A percentile compares a stretch with the other conserved stretches of the same genome.
Evolutionary conservation across 176 grass and related monocot genomes (phyloP).

Genomic region (barley (Hordeum vulgare)): DNA sequence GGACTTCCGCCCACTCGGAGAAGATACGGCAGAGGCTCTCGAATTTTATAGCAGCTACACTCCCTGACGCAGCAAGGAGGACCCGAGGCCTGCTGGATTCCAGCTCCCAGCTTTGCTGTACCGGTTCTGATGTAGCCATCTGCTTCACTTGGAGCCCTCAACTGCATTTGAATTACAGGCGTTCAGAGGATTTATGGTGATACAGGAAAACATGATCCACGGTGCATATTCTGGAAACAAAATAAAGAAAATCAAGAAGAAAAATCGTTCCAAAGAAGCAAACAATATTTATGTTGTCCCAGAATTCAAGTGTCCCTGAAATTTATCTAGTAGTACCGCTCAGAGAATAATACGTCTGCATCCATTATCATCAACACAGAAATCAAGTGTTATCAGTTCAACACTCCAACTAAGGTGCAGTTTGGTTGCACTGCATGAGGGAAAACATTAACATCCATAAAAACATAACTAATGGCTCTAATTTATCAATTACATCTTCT

Average conservation of each 20-base stretch:
- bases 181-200: not conserved
- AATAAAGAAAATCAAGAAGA: not conserved
- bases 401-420: not conserved
- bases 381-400: not conserved
- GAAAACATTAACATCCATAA: not conserved
- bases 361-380: not conserved
- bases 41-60: slow-evolving; percentile 95
- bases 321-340: not conserved
- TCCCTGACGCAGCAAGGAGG: slow-evolving; percentile 81
- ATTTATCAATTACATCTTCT: not conserved
- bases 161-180: not conserved
- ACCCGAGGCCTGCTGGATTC: slow-evolving; percentile 52
- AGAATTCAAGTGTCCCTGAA: not conserved
- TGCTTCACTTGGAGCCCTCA: not conserved
- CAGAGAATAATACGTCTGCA: not conserved
- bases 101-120: slow-evolving; percentile 29
- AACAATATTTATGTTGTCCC: not conserved
- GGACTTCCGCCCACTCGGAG: slow-evolving; percentile 81
- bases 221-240: not conserved
- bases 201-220: not conserved
- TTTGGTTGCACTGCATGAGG: not conserved
- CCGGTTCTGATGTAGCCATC: slow-evolving; percentile 42
- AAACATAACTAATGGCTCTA: not conserved
- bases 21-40: slow-evolving; percentile 72
- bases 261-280: not conserved